phyloP scores from a whole-genome alignment of 768 basidiomycete genomes.

The Macrocybe gigantea region DNA sequence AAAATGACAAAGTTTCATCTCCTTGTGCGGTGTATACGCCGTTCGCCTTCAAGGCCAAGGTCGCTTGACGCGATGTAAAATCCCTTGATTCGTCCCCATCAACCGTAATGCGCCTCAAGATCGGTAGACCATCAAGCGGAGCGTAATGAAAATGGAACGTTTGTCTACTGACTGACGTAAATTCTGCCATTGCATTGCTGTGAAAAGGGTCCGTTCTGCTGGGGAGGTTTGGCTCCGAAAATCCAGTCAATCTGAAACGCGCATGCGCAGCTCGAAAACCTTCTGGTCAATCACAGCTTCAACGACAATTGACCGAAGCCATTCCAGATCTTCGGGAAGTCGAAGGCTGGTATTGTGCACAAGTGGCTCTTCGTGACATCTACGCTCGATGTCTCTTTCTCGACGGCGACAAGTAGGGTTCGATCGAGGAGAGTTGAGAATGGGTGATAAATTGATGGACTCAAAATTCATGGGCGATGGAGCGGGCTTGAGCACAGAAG shows the following conservation, averaged over 20 bases:
- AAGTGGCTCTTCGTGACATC: too few species aligned
- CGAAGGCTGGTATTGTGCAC: neutral
- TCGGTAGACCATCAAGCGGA: constrained; percentile 58
- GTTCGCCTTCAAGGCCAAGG: constrained; percentile 58
- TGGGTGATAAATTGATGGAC: too few species aligned
- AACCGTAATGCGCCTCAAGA: constrained; percentile 64
- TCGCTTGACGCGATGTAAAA: constrained; percentile 72
- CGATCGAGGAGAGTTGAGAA: too few species aligned
- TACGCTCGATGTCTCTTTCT: too few species aligned
- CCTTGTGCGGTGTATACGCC: constrained; percentile 76
- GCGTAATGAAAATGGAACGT: constrained; percentile 69
- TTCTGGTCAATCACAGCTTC: constrained; percentile 78
- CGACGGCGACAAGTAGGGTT: too few species aligned
- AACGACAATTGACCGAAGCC: constrained; percentile 49
- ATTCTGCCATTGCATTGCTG: constrained; percentile 51
- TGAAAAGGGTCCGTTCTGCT: constrained; percentile 22
- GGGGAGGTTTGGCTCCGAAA: constrained; percentile 25
- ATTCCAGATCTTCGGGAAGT: constrained; percentile 26
- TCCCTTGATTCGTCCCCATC: constrained; percentile 66
- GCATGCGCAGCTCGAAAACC: constrained; percentile 65
- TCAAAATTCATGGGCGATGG: too few species aligned
- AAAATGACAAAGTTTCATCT: constrained; percentile 40
- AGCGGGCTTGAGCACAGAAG: too few species aligned
- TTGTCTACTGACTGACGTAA: constrained; percentile 54
- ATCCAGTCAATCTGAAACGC: constrained; percentile 52